phyloP scores from a whole-genome alignment of 2,329 filamentous ascomycete genomes.

The Chaetomiaceae sp. region DNA sequence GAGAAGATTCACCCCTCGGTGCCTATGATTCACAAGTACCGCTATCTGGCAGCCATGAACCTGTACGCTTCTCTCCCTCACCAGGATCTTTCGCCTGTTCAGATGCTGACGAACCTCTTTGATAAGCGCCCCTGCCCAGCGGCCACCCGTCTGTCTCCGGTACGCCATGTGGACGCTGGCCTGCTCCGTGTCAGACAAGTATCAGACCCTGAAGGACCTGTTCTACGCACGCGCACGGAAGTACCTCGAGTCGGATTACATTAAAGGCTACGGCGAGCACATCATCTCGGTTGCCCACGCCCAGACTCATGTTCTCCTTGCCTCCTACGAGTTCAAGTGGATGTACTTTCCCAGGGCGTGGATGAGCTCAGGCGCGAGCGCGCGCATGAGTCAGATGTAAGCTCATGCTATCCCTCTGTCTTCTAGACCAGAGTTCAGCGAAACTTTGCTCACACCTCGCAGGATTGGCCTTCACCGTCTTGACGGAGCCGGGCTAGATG shows the following conservation, averaged over 20 bases:
- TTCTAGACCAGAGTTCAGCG: too few species aligned
- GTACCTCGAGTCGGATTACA: conserved; percentile 83
- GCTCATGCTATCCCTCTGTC: conserved; percentile 26
- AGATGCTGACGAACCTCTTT: conserved; percentile 2
- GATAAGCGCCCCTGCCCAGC: conserved; percentile 66
- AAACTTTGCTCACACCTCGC: conserved; percentile 33
- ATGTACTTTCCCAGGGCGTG: conserved; percentile 97
- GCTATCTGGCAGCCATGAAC: conserved; percentile 85
- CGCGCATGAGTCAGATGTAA: conserved; percentile 79
- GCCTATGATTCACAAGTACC: conserved; percentile 83
- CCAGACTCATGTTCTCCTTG: conserved; percentile 76
- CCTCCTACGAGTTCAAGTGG: conserved; percentile 89
- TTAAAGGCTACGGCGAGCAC: conserved; percentile 86
- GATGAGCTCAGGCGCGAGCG: conserved; percentile 80
- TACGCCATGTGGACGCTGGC: conserved; percentile 97
- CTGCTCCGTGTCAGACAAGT: conserved; percentile 81
- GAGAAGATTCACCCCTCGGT: conserved; percentile 80
- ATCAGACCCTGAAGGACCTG: conserved; percentile 70
- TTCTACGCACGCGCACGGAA: conserved; percentile 89
- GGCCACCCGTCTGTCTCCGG: conserved; percentile 80
- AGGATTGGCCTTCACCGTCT: conserved; percentile 91
- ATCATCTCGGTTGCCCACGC: conserved; percentile 82
- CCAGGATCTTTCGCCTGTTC: not conserved
- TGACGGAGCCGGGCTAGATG: conserved; percentile 76
- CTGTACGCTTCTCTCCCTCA: conserved; percentile 44